Evolutionary conservation across 73 alveolate genomes (phyloP).

Genomic region (Symbiodinium natans): DNA sequence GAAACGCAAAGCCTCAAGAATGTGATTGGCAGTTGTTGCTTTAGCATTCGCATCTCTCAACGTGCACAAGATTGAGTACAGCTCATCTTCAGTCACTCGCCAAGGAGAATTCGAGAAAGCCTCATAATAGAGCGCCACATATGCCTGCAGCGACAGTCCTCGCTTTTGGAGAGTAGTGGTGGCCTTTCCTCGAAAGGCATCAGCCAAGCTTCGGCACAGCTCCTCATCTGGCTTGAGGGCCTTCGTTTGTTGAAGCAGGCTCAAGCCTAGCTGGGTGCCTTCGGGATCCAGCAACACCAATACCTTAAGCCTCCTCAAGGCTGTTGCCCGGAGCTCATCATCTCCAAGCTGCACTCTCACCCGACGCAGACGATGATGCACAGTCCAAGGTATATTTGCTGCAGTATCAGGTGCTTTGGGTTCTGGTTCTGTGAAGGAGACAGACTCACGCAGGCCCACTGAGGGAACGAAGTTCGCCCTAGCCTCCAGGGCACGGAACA

Average conservation of each 20-base stretch:
- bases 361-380: no score
- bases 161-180: background rate
- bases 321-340: background rate
- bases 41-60: background rate
- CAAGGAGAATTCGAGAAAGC: background rate
- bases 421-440: background rate
- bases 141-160: background rate
- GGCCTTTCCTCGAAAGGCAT: background rate
- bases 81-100: background rate
- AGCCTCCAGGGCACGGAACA: no score
- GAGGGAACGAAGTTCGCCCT: no score
- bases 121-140: background rate
- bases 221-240: background rate
- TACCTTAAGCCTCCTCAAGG: background rate
- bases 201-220: background rate
- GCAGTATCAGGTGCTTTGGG: background rate
- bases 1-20: background rate
- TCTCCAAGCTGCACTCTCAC: background rate
- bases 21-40: background rate
- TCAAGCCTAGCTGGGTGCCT: background rate
- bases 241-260: background rate
- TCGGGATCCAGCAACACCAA: background rate
- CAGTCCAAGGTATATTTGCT: no score
- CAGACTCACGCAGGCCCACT: background rate
- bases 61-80: background rate